Percentiles rank a stretch among this genome's conserved stretches.
These are phyloP conservation scores for Exophiala bonariae DNA, from an alignment of 2,329 filamentous ascomycete genomes.

Conservation along the genomic window DNA sequence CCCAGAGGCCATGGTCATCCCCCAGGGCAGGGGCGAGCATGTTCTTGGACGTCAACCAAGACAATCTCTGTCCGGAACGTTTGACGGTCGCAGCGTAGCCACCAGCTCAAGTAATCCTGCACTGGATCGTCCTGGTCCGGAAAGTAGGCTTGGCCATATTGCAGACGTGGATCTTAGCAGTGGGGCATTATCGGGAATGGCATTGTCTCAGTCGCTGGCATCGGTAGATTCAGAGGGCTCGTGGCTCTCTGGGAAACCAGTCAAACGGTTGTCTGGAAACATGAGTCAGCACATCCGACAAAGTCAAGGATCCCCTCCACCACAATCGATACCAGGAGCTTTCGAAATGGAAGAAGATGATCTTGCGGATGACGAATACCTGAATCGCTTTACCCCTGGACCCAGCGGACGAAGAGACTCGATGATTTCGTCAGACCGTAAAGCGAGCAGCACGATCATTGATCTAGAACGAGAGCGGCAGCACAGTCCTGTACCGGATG, in stretches of 20 bases:
- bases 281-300: conserved; percentile 47
- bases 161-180: conserved; percentile 18
- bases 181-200: conserved; percentile 19
- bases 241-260: conserved; percentile 80
- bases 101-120: conserved; percentile 30
- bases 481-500: conserved; percentile 34
- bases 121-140: conserved; percentile 11
- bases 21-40: conserved; percentile 6
- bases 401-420: conserved; percentile 45
- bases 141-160: conserved; percentile 8
- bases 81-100: conserved; percentile 28
- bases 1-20: conserved; percentile 56
- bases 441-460: conserved; percentile 48
- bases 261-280: conserved; percentile 48
- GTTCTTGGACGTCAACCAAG: conserved; percentile 12
- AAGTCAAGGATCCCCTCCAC: conserved; percentile 45
- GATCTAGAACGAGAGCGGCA: conserved; percentile 61
- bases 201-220: conserved; percentile 78
- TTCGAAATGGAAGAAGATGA: conserved; percentile 54
- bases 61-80: conserved; percentile 23
- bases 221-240: conserved; percentile 95
- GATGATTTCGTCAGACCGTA: conserved; percentile 30
- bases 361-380: conserved; percentile 72
- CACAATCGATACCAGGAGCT: conserved; percentile 29
- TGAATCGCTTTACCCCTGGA: conserved; percentile 55